These are phyloP conservation scores for Metarhizium robertsii DNA, from an alignment of 2,329 filamentous ascomycete species.

Conservation along the genomic window DNA sequence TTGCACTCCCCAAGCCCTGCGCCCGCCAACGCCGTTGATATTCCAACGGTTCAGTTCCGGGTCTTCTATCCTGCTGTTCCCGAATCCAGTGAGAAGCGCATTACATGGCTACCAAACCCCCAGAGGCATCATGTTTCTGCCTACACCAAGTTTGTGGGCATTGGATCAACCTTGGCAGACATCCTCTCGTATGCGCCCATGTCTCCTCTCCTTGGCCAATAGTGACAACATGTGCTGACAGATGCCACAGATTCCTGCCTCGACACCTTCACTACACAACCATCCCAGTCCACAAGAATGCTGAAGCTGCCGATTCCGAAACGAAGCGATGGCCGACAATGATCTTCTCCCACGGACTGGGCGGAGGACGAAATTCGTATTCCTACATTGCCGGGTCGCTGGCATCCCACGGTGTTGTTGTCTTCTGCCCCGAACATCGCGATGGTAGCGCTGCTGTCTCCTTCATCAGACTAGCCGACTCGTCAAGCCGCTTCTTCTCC, in stretches of 20 bases:
- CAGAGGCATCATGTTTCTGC: constrained; percentile 66
- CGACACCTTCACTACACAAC: constrained; percentile 64
- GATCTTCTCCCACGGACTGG: constrained; percentile 80
- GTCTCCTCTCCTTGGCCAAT: no score
- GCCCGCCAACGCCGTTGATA: constrained; percentile 43
- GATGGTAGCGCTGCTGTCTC: constrained; percentile 73
- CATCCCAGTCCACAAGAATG: constrained; percentile 65
- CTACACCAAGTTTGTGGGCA: constrained; percentile 68
- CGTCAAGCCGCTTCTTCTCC: constrained; percentile 23
- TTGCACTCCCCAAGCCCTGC: constrained; percentile 43
- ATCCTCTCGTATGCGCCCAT: constrained; percentile 45
- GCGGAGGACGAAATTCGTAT: constrained; percentile 74
- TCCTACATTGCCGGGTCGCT: constrained; percentile 73
- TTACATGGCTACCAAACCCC: constrained; percentile 70
- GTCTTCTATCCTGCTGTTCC: constrained; percentile 68
- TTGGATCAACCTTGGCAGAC: constrained; percentile 47
- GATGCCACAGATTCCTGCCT: constrained; percentile 47
- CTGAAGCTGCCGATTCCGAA: constrained; percentile 43
- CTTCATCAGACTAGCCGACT: constrained; percentile 54
- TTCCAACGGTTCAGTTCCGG: constrained; percentile 69
- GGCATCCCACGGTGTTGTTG: constrained; percentile 71
- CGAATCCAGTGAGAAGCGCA: constrained; percentile 44
- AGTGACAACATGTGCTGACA: background rate
- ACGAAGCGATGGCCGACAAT: constrained; percentile 65
- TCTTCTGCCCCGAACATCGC: constrained; percentile 73